Base-by-base conservation (phyloP, 73 alveolate genomes). In the Blepharisma stoltei region DNA sequence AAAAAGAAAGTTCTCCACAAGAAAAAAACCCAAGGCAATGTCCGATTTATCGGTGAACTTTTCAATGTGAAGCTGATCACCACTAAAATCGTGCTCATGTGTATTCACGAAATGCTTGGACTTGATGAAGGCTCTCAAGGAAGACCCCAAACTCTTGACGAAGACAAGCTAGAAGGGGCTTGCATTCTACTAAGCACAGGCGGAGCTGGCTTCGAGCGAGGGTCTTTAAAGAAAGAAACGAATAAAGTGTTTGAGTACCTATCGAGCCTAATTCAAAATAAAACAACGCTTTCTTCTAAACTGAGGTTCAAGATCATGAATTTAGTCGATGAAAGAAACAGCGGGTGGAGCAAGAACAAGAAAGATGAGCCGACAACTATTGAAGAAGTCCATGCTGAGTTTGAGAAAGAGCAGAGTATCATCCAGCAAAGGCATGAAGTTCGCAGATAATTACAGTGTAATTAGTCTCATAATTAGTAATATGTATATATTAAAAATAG, bases 81-180 rank as follows among this genome's bases (percentile, higher is more conserved):
- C 5, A 14, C 73, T 2, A 60, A 60, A 25, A 38, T 60, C 11
- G 23, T 60, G 11, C 46, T 60, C 14, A 60, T 8, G 46, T 60
- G 73, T 5, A 38, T 25, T 18, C 46, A 60, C 2, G 48, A 60
- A 9, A 8, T 60, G 46, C 14, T 60, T 20, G 11, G 46, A 18
- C 14, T 14, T 14, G 41, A 32, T 32, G 41, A 32, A 32, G 41
- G 41, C 41, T 32, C 41, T 32, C 41, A 32, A 32, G 41, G 41
- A 32, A 32, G 41, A 32, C 41, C 41, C 41, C 18, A 25, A 20
- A 5, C 5, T 60, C 48, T 20, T 20, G 73, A 60, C 5, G 73
- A 60, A 60, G 23, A 25, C 73, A 60, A 60, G 38, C 4, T 60
- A 20, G 73, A 60, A 60, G 73, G 73, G 18, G 73, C 73, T 20